Base-by-base conservation (phyloP, 345 rosid species). In the Linum tenue region DNA sequence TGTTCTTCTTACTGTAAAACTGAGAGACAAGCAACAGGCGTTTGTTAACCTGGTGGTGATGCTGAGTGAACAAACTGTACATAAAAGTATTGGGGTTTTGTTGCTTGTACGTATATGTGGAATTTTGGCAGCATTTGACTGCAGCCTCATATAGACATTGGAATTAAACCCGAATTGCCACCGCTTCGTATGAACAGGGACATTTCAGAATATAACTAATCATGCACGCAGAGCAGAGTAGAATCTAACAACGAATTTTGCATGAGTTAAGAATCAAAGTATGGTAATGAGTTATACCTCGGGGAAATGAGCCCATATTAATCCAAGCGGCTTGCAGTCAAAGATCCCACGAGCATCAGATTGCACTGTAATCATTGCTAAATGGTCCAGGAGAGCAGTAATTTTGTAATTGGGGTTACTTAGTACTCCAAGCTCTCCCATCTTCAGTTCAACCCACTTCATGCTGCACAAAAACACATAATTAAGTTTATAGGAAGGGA, bases 361-460 rank as follows among this genome's bases (percentile, higher is more conserved):
- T 67, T 88, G 96, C 64, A 94, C 99, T 0, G 95, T 90, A 71
- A 94, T 94, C 99, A 90, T 90, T 17, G 95, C 97, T 71, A 84
- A 71, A 78, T 85, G 91, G 74, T 94, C 99, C 2, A 88, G 84
- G 77, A 94, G 97, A 0, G 97, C 95, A 5, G 96, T 90, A 76
- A 94, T 83, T 79, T 94, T 94, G 84, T 94, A 90, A 79, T 83
- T 83, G 0, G 92, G 89, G 76, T 94, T 86, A 77, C 68, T 76
- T 31, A 94, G 82, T 17, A 90, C 97, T 56, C 99, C 96, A n/a
- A 94, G 91, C 71, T 94, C 92, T 75, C 73, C 91, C 99, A 94
- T 94, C 85, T 94, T 94, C 81, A 94, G 67, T 77, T 88, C 99
- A 75, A 94, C 92, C 99, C 97, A 86, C 78, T 83, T 90, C 99